These are phyloP conservation scores for Aspergillus jensenii DNA, from an alignment of 2,329 filamentous ascomycete genomes.

Conservation along the genomic window DNA sequence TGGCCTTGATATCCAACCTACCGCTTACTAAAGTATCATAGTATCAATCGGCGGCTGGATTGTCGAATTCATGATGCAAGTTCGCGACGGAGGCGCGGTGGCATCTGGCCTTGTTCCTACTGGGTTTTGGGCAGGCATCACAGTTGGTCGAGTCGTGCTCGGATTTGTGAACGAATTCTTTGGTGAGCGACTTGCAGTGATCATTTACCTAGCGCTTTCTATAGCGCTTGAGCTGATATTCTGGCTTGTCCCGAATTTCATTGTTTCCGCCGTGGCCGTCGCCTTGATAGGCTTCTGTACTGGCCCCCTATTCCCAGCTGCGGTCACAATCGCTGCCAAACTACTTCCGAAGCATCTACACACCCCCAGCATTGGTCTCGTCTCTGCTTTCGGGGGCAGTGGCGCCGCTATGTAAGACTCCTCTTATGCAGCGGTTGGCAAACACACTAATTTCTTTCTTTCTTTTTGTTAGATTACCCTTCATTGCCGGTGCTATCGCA, in stretches of 20 bases:
- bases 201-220: slow-evolving; percentile 59
- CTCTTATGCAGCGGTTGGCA: no score
- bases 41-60: slow-evolving; percentile 60
- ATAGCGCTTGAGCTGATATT: slow-evolving; percentile 67
- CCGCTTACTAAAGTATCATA: background rate
- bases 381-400: slow-evolving; percentile 67
- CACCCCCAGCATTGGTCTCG: slow-evolving; percentile 70
- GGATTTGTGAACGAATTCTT: slow-evolving; percentile 64
- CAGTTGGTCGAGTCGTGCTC: slow-evolving; percentile 65
- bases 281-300: slow-evolving; percentile 68
- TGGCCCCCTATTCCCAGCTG: slow-evolving; percentile 70
- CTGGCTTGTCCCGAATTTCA: slow-evolving; percentile 72
- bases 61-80: slow-evolving; percentile 73
- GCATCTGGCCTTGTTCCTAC: slow-evolving; percentile 68
- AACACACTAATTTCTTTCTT: background rate
- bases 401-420: slow-evolving; percentile 57
- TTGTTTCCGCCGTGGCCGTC: slow-evolving; percentile 53
- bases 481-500: slow-evolving; percentile 69
- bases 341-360: slow-evolving; percentile 68
- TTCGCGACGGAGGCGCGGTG: slow-evolving; percentile 64
- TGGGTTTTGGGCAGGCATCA: slow-evolving; percentile 76
- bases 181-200: slow-evolving; percentile 65
- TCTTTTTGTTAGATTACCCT: slow-evolving; percentile 45
- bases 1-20: background rate
- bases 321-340: slow-evolving; percentile 67